These are phyloP conservation scores for Excoecaria agallocha DNA, from an alignment of 345 rosid genomes.

Conservation along the genomic window DNA sequence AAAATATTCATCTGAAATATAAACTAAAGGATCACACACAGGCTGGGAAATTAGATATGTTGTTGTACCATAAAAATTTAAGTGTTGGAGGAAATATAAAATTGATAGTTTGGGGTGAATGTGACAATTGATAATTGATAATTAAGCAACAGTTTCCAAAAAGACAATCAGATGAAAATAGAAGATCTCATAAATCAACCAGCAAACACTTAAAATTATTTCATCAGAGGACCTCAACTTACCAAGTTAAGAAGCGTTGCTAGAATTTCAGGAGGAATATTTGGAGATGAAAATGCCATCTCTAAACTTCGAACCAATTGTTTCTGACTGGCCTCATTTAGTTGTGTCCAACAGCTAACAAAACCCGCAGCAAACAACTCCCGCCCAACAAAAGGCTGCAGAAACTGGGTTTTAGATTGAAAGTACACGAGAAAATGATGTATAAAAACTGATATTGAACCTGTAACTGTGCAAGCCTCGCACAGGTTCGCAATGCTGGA, in stretches of 20 bases:
- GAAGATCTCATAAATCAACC: background rate
- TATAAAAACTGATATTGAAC: constrained; percentile 34
- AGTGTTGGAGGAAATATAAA: background rate
- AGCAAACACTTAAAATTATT: background rate
- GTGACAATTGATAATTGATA: background rate
- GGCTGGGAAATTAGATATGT: background rate
- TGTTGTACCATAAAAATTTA: background rate
- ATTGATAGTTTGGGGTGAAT: background rate
- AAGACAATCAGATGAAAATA: background rate
- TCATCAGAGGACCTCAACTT: constrained; percentile 14
- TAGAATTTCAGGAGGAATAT: constrained; percentile 97
- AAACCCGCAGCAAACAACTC: constrained; percentile 99
- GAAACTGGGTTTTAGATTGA: constrained; percentile 31
- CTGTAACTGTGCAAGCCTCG: constrained; percentile 96
- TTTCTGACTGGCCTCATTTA: constrained; percentile 80
- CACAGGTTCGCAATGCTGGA: constrained; percentile 95
- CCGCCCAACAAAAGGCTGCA: constrained; percentile 95
- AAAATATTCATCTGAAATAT: background rate
- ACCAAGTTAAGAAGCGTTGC: constrained; percentile 95
- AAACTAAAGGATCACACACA: background rate
- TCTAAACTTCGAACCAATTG: constrained; percentile 90
- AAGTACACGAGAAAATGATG: constrained; percentile 16
- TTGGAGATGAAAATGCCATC: constrained; percentile 98
- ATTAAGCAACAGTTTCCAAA: background rate
- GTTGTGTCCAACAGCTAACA: constrained; percentile 98